Base-by-base conservation (phyloP, 192 early-diverging fungal species). In the Coemansia sp. region DNA sequence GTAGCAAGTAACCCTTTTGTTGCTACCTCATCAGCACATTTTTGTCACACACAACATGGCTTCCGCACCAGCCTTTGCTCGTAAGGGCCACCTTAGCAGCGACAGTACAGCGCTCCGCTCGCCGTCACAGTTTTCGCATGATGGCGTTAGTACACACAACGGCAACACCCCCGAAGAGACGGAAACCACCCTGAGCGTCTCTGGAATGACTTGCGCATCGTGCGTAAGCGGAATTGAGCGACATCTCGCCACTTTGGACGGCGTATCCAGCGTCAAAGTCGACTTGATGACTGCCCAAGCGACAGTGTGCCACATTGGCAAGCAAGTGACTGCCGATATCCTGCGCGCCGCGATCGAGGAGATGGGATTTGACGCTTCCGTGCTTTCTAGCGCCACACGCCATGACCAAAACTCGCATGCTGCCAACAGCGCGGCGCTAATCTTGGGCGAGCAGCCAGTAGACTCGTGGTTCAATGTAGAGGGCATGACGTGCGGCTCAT, bases 401-500 rank as follows among this genome's bases (percentile, higher is more conserved):
- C 8, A n/a, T 3, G 43, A 56, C 21, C 22, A 59, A 14, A 21
- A 29, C 26, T 53, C 56, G 3, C 35, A 21, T 35, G 53, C 61
- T 15, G 46, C 52, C 15, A 58, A 46, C 17, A 50, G 24, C 15
- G 46, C 46, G 46, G 46, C 46, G 46, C 46, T 50, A n/a, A 60
- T 69, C 42, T 19, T 64, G 14, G 76, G 76, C 7, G 48, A 50
- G 4, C 44, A 37, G 21, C 70, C 76, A 27, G 67, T 69, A 3
- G 71, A 73, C 1, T 69, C 70, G 8, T 79, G 71, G 70, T 79
- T 73, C 41, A 69, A 40, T 18, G 82, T 98, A 8, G 82, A 82
- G 33, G 96, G 96, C 5, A 98, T 98, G 96, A 96, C 96, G 17
- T 98, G 95, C 74, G 88, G 93, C 3, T 86, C 89, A 0, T 98